Evolutionary conservation across 2,329 filamentous ascomycete species (phyloP), one percentile per base, ranked within the genome.

Genomic region (Didymella pinodella): DNA sequence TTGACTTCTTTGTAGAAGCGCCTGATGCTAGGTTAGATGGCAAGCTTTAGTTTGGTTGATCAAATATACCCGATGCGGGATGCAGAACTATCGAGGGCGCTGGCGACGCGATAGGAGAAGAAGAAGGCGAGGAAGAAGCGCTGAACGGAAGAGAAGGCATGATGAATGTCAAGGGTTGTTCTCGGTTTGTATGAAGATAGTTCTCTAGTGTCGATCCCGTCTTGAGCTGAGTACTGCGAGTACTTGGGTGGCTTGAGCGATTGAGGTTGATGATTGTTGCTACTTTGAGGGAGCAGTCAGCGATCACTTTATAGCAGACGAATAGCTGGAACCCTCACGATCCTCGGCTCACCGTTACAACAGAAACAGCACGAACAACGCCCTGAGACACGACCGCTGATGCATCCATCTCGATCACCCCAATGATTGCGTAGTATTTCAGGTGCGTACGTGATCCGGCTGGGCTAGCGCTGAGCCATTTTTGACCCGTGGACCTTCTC

Each of bases 11-110:
- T 69, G 70, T 64, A 55, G 71, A 65, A 53, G 64, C 59, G 66
- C 72, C 73, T 76, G 68, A 54, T 64, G 59, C 56, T 65, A 66
- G 69, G 71, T 77, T 75, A 75, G 74, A 76, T 48, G 64, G 61
- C 69, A 68, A 71, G 72, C 65, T 66, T 71, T 65, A 65, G 65
- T 71, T 63, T 72, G 70, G 69, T 71, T 67, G 74, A 73, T 75
- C 71, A 70, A 70, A 71, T 75, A 76, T 76, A 77, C 75, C 75
- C 74, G 73, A 71, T 70, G 71, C 65, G 69, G 74, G 71, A 74
- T 71, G 67, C 59, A 77, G 74, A 70, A 77, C 72, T 75, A 77
- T 77, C 64, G 75, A 75, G 20, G 75, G 74, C 60, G 73, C 69
- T 36, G 69, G 65, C 55, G 71, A 68, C 40, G 70, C 58, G 57